phyloP scores from a whole-genome alignment of 2,329 filamentous ascomycete genomes.

The Pseudogymnoascus sp. region DNA sequence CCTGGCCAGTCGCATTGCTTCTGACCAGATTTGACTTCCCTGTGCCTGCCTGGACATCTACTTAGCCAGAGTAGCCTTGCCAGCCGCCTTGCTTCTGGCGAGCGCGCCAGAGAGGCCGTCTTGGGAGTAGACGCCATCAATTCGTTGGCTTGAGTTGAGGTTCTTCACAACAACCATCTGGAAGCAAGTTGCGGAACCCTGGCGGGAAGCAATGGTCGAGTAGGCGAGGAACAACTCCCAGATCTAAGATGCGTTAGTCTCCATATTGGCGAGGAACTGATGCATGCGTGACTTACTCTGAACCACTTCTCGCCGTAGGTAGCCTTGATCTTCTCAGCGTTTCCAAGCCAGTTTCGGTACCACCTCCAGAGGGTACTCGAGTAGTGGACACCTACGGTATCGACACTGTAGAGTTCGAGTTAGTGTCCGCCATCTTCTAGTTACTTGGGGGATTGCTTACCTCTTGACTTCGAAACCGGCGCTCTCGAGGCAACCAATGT shows the following conservation, averaged over 20 bases:
- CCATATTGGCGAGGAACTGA: neutral
- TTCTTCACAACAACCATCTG: conserved; percentile 86
- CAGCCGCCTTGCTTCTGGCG: conserved; percentile 12
- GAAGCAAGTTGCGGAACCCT: conserved; percentile 77
- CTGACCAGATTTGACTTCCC: neutral
- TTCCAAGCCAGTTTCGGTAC: conserved; percentile 67
- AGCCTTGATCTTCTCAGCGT: conserved; percentile 58
- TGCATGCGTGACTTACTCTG: conserved; percentile 41
- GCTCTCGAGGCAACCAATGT: conserved; percentile 56
- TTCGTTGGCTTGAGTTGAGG: conserved; percentile 75
- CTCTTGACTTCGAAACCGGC: conserved; percentile 62
- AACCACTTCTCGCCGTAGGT: conserved; percentile 65
- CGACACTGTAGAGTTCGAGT: conserved; percentile 5
- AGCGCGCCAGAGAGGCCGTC: conserved; percentile 58
- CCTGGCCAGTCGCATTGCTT: neutral
- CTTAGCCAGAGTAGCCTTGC: conserved; percentile 9
- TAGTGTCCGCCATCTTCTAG: conserved; percentile 15
- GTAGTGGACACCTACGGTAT: conserved; percentile 41
- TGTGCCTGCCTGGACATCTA: neutral
- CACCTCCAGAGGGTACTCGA: conserved; percentile 63
- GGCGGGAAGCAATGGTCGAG: conserved; percentile 74
- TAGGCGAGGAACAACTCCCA: conserved; percentile 89
- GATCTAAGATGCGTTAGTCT: conserved; percentile 44
- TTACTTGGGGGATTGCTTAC: conserved; percentile 9
- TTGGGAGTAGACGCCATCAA: conserved; percentile 64